Percentiles rank a stretch among this genome's conserved stretches.
phyloP scores from a whole-genome alignment of 2,329 filamentous ascomycete species.

The Ceratocystiopsis sp. region DNA sequence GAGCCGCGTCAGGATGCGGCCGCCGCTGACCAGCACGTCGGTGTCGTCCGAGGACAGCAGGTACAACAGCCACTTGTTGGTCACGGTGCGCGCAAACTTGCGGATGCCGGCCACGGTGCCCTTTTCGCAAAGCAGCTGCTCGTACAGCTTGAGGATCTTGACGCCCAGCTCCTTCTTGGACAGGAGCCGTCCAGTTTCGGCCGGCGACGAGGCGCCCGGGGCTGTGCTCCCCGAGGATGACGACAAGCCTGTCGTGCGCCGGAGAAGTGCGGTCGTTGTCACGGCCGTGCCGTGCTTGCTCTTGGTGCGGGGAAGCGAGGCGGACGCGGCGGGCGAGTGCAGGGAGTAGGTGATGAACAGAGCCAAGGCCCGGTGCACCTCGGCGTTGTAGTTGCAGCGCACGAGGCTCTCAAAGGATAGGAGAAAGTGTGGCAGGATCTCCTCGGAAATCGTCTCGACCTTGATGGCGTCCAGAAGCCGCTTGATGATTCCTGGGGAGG shows the following conservation, averaged over 20 bases:
- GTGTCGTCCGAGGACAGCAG: slow-evolving; percentile 75
- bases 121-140: slow-evolving; percentile 59
- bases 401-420: slow-evolving; percentile 64
- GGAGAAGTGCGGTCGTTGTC: background rate
- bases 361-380: slow-evolving; percentile 72
- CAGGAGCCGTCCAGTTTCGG: slow-evolving; percentile 18
- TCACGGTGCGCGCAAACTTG: slow-evolving; percentile 87
- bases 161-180: slow-evolving; percentile 57
- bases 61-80: slow-evolving; percentile 93
- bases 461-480: slow-evolving; percentile 81
- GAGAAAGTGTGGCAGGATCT: slow-evolving; percentile 61
- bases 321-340: slow-evolving; percentile 29
- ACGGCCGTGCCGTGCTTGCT: slow-evolving; percentile 1
- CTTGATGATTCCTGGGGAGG: slow-evolving; percentile 59
- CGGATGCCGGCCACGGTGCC: slow-evolving; percentile 52
- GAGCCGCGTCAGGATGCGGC: slow-evolving; percentile 68
- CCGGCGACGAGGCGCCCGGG: slow-evolving; percentile 8
- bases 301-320: slow-evolving; percentile 26
- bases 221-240: slow-evolving; percentile 1
- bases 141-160: slow-evolving; percentile 60
- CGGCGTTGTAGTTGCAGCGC: slow-evolving; percentile 63
- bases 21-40: slow-evolving; percentile 63
- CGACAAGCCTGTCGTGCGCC: background rate
- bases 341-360: slow-evolving; percentile 88
- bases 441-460: slow-evolving; percentile 55